A percentile compares a stretch with the other conserved stretches of the same genome.
These are phyloP conservation scores for Marchantia polymorpha DNA, from an alignment of 225 moss, liverwort and hornwort species.

Conservation along the genomic window DNA sequence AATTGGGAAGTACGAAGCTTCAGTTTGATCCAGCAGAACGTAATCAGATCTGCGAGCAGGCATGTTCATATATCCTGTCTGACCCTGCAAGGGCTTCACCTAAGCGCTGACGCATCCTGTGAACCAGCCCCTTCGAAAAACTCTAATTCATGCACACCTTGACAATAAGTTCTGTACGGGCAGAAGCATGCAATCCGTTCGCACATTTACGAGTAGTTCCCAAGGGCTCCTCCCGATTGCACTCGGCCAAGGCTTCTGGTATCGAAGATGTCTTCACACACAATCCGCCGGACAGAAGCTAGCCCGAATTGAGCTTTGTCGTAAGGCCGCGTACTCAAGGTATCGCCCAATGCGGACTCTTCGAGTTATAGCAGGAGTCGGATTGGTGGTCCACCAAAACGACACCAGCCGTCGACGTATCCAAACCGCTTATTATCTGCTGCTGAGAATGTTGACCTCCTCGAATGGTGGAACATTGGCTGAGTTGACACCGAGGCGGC, in stretches of 20 bases:
- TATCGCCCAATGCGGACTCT: background rate
- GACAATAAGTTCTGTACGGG: background rate
- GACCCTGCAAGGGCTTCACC: conserved; percentile 40
- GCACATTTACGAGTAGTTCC: conserved; percentile 23
- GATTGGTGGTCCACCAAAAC: background rate
- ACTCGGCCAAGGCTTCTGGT: background rate
- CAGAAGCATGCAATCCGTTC: background rate
- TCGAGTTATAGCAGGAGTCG: background rate
- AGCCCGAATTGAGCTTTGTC: background rate
- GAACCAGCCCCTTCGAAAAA: conserved; percentile 19
- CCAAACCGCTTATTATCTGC: background rate
- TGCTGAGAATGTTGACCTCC: background rate
- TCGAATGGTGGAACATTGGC: background rate
- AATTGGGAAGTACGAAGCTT: conserved; percentile 4
- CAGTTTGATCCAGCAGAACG: conserved; percentile 25
- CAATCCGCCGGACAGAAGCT: background rate
- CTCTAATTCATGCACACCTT: conserved; percentile 24
- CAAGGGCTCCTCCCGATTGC: background rate
- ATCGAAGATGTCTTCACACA: background rate
- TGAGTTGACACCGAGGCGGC: background rate
- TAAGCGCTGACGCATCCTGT: conserved; percentile 51
- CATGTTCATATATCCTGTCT: conserved; percentile 43
- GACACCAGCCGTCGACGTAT: background rate
- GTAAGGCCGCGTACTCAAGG: background rate
- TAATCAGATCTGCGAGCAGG: conserved; percentile 50